These are phyloP conservation scores for Crithidia sp. DNA, from an alignment of 208 protist genomes.

Conservation along the genomic window DNA sequence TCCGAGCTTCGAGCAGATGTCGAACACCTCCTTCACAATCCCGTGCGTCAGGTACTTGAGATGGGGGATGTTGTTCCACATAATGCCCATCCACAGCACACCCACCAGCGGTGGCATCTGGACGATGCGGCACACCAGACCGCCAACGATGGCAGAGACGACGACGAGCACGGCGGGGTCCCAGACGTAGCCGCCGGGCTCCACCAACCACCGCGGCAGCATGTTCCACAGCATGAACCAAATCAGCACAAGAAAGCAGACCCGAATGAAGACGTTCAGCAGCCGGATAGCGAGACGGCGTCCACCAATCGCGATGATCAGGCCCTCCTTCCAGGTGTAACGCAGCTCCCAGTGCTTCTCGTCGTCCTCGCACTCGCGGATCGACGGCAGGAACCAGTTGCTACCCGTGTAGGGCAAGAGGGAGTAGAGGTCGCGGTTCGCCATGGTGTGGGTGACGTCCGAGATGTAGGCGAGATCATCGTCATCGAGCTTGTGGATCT, in stretches of 20 bases:
- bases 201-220: conserved; percentile 59
- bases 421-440: conserved; percentile 72
- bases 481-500: conserved; percentile 59
- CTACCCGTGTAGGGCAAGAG: conserved; percentile 74
- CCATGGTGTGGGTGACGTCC: conserved; percentile 53
- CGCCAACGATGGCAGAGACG: conserved; percentile 65
- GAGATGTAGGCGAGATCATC: conserved; percentile 61
- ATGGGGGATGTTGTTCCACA: conserved; percentile 83
- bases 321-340: conserved; percentile 46
- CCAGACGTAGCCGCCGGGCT: conserved; percentile 80
- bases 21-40: conserved; percentile 54
- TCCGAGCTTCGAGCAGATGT: conserved; percentile 70
- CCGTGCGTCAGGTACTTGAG: conserved; percentile 68
- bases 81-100: conserved; percentile 79
- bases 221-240: conserved; percentile 79
- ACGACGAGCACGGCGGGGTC: conserved; percentile 71
- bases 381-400: conserved; percentile 76
- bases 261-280: conserved; percentile 70
- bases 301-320: conserved; percentile 59
- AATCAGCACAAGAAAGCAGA: conserved; percentile 57
- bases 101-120: conserved; percentile 82
- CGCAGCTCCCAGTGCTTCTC: conserved; percentile 54
- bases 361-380: conserved; percentile 43
- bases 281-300: conserved; percentile 53
- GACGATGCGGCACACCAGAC: conserved; percentile 70